Conservation (phyloP, 1,139 yeast species). For the Candida sp. region DNA sequence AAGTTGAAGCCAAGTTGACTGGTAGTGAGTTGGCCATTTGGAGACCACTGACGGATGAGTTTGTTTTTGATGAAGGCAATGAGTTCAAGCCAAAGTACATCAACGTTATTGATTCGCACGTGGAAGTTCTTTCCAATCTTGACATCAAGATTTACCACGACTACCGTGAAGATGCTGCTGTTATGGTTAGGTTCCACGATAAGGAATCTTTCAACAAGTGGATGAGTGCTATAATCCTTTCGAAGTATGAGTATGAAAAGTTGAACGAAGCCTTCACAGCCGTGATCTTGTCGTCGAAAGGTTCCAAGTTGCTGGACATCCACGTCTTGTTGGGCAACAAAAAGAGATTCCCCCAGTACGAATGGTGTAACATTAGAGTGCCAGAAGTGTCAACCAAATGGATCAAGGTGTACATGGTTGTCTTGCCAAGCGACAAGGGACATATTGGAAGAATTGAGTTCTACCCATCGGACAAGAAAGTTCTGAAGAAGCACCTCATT, state of each 20-base stretch:
- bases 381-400: constrained; percentile 61
- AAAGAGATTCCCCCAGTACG: constrained; percentile 48
- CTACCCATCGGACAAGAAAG: constrained; percentile 43
- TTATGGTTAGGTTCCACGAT: constrained; percentile 35
- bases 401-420: constrained; percentile 53
- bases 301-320: constrained; percentile 55
- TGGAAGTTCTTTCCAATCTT: constrained; percentile 24
- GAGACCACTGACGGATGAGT: constrained; percentile 35
- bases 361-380: constrained; percentile 61
- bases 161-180: constrained; percentile 35
- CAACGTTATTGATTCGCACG: constrained; percentile 51
- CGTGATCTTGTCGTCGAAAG: constrained; percentile 57
- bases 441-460: constrained; percentile 52
- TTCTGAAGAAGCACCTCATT: constrained; percentile 49
- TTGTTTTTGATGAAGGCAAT: constrained; percentile 22
- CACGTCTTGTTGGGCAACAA: constrained; percentile 53
- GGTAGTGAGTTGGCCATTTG: constrained; percentile 59
- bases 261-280: constrained; percentile 63
- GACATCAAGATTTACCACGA: constrained; percentile 44
- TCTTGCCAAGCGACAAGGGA: constrained; percentile 47
- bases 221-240: constrained; percentile 49
- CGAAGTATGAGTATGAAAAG: constrained; percentile 54
- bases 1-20: constrained; percentile 49
- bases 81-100: constrained; percentile 50
- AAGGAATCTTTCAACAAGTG: constrained; percentile 41